Evolutionary conservation across 2,329 filamentous ascomycete genomes (phyloP).

Genomic region (Juglanconis sp.): DNA sequence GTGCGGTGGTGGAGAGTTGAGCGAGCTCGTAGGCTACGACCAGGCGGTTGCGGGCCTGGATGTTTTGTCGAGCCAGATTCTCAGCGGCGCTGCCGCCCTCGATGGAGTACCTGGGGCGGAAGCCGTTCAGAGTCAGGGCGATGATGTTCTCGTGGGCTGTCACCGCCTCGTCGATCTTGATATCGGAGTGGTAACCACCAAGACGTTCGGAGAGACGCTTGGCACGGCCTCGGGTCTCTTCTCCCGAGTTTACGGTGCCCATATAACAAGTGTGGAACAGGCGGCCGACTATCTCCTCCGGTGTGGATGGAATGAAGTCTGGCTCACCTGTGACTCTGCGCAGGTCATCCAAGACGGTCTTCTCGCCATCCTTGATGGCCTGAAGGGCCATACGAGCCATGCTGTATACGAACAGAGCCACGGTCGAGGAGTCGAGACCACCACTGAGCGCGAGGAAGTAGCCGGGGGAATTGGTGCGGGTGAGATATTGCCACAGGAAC

Average conservation of each 20-base stretch:
- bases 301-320: constrained; percentile 12
- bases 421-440: constrained; percentile 21
- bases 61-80: constrained; percentile 65
- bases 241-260: constrained; percentile 57
- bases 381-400: constrained; percentile 20
- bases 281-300: constrained; percentile 19
- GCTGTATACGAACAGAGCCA: constrained; percentile 21
- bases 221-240: constrained; percentile 59
- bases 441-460: constrained; percentile 21
- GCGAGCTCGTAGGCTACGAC: constrained; percentile 63
- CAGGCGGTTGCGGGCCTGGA: constrained; percentile 64
- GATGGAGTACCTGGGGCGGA: constrained; percentile 43
- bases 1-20: constrained; percentile 56
- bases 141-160: constrained; percentile 45
- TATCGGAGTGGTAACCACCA: constrained; percentile 66
- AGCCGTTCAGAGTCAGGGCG: constrained; percentile 23
- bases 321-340: constrained; percentile 18
- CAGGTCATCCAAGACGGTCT: constrained; percentile 18
- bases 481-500: constrained; percentile 22
- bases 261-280: constrained; percentile 50
- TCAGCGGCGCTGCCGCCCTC: constrained; percentile 56
- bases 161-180: constrained; percentile 68
- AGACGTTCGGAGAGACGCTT: constrained; percentile 56
- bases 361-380: constrained; percentile 17
- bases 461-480: constrained; percentile 18